Evolutionary conservation across 192 early-diverging fungal species (phyloP), one percentile per base, ranked within the genome.

Genomic region (Coemansia sp.): DNA sequence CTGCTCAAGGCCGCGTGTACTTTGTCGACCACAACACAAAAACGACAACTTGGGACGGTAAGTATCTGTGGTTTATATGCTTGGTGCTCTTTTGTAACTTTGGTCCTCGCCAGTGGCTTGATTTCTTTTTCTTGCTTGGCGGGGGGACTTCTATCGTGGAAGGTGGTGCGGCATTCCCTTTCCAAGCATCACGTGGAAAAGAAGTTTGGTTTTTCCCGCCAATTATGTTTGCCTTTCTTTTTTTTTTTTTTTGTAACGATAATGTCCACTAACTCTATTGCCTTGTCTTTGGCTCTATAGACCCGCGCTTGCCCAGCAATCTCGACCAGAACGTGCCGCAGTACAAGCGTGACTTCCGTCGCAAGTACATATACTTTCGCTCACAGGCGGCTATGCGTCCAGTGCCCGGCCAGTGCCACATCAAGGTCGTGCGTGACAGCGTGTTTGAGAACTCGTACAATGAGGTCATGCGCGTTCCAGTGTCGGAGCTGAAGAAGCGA

Each of bases 11-110:
- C 12, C 82, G 94, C 20, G 93, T 94, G 20, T 99, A 98, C 83
- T 99, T 98, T 88, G 95, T 99, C 12, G 96, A 99, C 75, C 97
- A 99, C 84, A 95, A 94, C 72, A 91, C 93, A 52, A 98, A 97
- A 74, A 97, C 93, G 11, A 98, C 97, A 5, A 98, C 97, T 3
- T 99, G 97, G 97, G 94, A 98, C 78, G 97, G 77, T 80, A 80
- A 80, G 77, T 74, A 49, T 85, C 27, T 60, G 22, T n/a, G 12
- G 1, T 35, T 49, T 22, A 39, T 24, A 30, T 34, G 63, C 58
- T 56, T 44, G 34, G 34, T 35, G 34, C 34, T 10, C 4, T 20
- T 27, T 16, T 6, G 16, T 18, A 61, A 24, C 16, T 37, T 47
- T 39, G 29, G 37, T 16, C 18, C 45, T 47, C 18, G 45, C 45